phyloP scores from a whole-genome alignment of 2,329 filamentous ascomycete genomes.

The Colletotrichum sp. region DNA sequence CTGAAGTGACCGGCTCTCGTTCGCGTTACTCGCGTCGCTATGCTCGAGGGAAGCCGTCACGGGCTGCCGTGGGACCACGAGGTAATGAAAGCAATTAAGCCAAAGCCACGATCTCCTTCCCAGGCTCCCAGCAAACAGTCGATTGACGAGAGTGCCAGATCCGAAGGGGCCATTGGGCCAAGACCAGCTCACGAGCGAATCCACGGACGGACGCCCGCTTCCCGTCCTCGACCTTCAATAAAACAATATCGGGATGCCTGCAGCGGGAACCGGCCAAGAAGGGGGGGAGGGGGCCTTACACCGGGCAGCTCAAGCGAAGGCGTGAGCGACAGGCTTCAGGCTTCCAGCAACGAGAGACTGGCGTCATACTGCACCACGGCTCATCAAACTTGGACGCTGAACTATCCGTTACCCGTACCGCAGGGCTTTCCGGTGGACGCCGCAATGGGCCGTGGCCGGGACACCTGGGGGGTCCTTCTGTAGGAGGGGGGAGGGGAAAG shows the following conservation, averaged over 20 bases:
- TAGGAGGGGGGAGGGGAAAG: not conserved
- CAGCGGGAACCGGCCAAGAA: not conserved
- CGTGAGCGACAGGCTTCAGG: not conserved
- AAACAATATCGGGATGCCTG: slow-evolving; percentile 4
- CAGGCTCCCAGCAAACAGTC: not conserved
- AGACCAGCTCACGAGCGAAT: not conserved
- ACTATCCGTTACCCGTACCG: not conserved
- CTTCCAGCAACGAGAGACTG: not conserved
- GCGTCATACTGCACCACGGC: slow-evolving; percentile 10
- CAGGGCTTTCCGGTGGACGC: not conserved
- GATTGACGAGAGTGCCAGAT: slow-evolving; percentile 1
- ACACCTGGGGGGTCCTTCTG: not conserved
- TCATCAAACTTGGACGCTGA: not conserved
- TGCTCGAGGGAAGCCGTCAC: not conserved
- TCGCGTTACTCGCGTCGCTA: not conserved
- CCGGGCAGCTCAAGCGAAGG: not conserved
- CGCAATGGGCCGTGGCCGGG: not conserved
- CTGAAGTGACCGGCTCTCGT: not conserved
- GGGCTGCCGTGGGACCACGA: not conserved
- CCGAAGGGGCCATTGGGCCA: not conserved
- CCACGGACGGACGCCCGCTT: not conserved
- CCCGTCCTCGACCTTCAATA: not conserved
- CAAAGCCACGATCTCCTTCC: not conserved
- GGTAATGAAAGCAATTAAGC: not conserved
- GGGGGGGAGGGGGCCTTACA: not conserved